A percentile compares a stretch with the other conserved stretches of the same genome.
These are phyloP conservation scores for Lachancea sp. DNA, from an alignment of 805 yeast species.

Conservation along the genomic window DNA sequence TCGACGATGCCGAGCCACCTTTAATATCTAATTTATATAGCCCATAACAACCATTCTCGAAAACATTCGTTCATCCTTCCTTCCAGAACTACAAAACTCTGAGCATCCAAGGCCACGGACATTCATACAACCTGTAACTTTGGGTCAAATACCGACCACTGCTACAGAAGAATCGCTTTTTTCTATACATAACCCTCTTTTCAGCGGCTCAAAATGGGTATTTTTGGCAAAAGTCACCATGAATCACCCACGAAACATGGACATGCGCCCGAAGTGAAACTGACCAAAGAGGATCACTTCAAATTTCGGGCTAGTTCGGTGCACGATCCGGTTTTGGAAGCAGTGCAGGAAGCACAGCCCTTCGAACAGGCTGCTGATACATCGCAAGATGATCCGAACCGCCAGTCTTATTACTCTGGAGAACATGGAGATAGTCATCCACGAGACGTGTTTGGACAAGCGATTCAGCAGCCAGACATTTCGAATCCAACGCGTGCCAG, in stretches of 20 bases:
- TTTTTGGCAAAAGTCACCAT: constrained; percentile 35
- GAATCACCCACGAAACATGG: constrained; percentile 23
- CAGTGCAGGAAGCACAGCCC: constrained; percentile 94
- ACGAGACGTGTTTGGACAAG: constrained; percentile 77
- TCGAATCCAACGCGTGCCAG: constrained; percentile 91
- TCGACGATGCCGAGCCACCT: background rate
- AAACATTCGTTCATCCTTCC: background rate
- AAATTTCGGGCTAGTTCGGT: constrained; percentile 63
- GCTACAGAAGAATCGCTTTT: too few relatives aligned
- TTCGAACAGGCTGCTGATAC: constrained; percentile 57
- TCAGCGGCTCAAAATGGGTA: constrained; percentile 34
- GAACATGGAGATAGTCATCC: constrained; percentile 44
- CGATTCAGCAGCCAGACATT: constrained; percentile 71
- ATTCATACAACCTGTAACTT: background rate
- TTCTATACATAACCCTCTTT: too few relatives aligned
- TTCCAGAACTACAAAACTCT: background rate
- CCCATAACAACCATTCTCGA: background rate
- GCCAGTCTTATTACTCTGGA: constrained; percentile 33
- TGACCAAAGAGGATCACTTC: constrained; percentile 45
- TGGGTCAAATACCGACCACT: too few relatives aligned
- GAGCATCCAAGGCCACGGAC: too few relatives aligned
- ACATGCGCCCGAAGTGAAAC: constrained; percentile 32
- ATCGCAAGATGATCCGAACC: constrained; percentile 31
- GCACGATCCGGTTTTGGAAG: constrained; percentile 86
- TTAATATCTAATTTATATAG: background rate